phyloP scores from a whole-genome alignment of 2,329 filamentous ascomycete species.

The Diaporthe amygdali region DNA sequence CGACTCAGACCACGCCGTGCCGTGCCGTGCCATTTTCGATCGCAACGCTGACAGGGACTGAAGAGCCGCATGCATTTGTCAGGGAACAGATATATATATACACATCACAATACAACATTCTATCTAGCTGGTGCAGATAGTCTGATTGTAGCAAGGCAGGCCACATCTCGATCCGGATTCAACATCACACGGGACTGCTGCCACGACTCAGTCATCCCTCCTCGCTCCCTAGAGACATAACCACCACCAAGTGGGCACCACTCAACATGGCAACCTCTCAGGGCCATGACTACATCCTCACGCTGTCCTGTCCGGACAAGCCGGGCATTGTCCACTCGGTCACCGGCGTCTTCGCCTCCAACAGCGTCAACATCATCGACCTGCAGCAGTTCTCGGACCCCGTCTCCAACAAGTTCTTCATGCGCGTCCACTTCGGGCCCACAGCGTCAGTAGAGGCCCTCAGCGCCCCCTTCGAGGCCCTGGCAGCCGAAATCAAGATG shows the following conservation, averaged over 20 bases:
- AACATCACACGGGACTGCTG: neutral
- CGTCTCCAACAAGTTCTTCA: constrained; percentile 79
- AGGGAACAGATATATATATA: neutral
- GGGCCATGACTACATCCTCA: constrained; percentile 70
- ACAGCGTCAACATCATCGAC: constrained; percentile 82
- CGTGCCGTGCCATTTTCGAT: neutral
- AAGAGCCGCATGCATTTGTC: neutral
- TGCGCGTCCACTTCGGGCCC: constrained; percentile 83
- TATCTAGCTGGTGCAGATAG: neutral
- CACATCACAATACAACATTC: neutral
- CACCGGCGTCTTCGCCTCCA: constrained; percentile 75
- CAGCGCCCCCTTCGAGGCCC: constrained; percentile 58
- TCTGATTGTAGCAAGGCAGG: neutral
- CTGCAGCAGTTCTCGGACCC: constrained; percentile 85
- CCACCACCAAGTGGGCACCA: neutral
- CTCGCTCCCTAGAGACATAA: neutral
- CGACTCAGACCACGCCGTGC: constrained; percentile 7
- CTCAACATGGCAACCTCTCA: constrained; percentile 40
- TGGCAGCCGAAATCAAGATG: constrained; percentile 70
- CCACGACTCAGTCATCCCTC: too few species aligned
- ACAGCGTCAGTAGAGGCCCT: constrained; percentile 59
- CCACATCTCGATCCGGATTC: neutral
- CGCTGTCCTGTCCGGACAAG: constrained; percentile 83
- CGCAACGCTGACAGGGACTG: neutral
- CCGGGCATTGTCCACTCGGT: constrained; percentile 86